phyloP scores from a whole-genome alignment of 768 basidiomycete species.

The Daedalea quercina region DNA sequence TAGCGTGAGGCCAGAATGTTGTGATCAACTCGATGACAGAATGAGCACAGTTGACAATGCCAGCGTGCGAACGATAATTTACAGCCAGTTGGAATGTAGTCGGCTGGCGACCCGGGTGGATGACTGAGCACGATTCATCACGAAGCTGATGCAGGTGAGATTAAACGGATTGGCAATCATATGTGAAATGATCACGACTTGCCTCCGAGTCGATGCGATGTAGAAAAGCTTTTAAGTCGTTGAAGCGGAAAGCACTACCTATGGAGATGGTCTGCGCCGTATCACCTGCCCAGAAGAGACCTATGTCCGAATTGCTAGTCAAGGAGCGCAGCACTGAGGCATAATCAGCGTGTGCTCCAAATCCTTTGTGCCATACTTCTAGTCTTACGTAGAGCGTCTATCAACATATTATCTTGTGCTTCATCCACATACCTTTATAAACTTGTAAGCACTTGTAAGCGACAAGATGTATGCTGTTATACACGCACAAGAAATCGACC shows the following conservation, averaged over 20 bases:
- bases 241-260: conserved; percentile 66
- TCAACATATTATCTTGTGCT: conserved; percentile 57
- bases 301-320: background rate
- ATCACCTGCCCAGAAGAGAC: conserved; percentile 38
- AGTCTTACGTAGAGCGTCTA: conserved; percentile 45
- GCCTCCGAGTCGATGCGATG: conserved; percentile 57
- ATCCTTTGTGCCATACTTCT: background rate
- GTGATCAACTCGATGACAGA: conserved; percentile 55
- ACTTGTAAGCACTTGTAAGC: background rate
- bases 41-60: conserved; percentile 66
- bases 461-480: background rate
- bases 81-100: conserved; percentile 48
- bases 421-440: conserved; percentile 61
- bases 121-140: too few species aligned
- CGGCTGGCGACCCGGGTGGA: conserved; percentile 15
- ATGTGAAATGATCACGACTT: background rate
- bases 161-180: background rate
- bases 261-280: conserved; percentile 74
- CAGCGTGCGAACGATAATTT: conserved; percentile 69
- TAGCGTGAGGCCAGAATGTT: conserved; percentile 55
- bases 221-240: conserved; percentile 64
- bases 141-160: too few species aligned
- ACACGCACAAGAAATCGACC: conserved; percentile 49
- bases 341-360: background rate
- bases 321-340: background rate